Base-by-base conservation (phyloP, 148 eudicot genomes). In the Cornus florida region DNA sequence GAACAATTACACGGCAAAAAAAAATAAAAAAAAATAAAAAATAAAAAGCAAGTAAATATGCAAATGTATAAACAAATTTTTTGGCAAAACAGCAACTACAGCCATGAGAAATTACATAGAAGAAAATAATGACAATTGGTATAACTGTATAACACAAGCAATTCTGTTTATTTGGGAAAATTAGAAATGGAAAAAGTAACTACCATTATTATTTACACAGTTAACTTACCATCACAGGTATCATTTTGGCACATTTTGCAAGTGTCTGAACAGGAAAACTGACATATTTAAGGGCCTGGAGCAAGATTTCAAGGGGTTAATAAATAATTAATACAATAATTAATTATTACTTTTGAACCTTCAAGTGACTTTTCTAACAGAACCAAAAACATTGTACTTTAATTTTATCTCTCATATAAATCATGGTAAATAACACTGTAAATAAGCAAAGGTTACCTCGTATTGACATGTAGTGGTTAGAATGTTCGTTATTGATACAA, bases 391-490 rank as follows among this genome's bases (percentile, higher is more conserved):
- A n/a, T 71, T 23, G 1, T 23, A 50, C 17, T 20, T 33, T 65
- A 77, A 57, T 2, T 77, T 31, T 67, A 22, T 53, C 35, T 35
- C 28, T 32, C 73, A 68, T 6, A 9, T 2, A 53, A 32, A 17
- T 66, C 19, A 17, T 22, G n/a, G 33, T 8, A 39, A 38, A 74
- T 41, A 69, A 23, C 10, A 46, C 59, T 39, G 74, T 3, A 76
- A 81, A 39, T 3, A 33, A 78, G 69, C 4, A 75, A 16, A 67
- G 38, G 73, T 80, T 65, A 92, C 99, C 95, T 96, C 99, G 86
- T 96, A 96, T 78, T 96, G 99, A 80, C 99, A 96, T 57, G 99
- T 96, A 38, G 99, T 96, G 20, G 99, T 94, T 74, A 96, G 90
- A 86, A 96, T 94, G 83, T 94, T 96, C 50, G 99, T 80, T 41